Percentiles rank a stretch among this genome's conserved stretches.
phyloP scores from a whole-genome alignment of 1,284 basidiomycete genomes.

The Cutaneotrichosporon arboriforme region DNA sequence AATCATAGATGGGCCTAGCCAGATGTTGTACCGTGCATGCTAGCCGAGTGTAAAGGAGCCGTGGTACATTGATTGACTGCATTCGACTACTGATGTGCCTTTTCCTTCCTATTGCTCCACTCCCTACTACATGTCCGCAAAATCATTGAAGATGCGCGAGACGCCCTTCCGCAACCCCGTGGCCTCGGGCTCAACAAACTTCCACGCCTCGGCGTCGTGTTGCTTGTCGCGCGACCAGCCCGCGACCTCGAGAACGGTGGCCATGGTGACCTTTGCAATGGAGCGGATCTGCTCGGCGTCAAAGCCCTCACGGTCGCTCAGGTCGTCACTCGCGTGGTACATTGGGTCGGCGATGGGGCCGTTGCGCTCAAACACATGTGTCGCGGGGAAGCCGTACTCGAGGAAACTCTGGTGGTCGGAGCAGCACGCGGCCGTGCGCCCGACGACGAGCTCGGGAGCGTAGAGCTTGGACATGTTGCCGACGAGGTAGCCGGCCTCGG shows the following conservation, averaged over 20 bases:
- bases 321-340: slow-evolving; percentile 60
- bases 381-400: slow-evolving; percentile 71
- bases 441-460: slow-evolving; percentile 72
- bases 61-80: too few relatives aligned
- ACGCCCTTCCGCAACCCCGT: too few relatives aligned
- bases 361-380: slow-evolving; percentile 63
- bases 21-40: too few relatives aligned
- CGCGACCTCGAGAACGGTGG: slow-evolving; percentile 39
- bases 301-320: slow-evolving; percentile 68
- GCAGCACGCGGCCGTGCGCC: slow-evolving; percentile 71
- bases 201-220: not conserved
- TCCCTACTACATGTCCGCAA: too few relatives aligned
- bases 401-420: slow-evolving; percentile 79
- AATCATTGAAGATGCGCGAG: too few relatives aligned
- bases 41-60: too few relatives aligned
- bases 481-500: slow-evolving; percentile 67
- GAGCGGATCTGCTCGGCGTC: slow-evolving; percentile 71
- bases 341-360: slow-evolving; percentile 76
- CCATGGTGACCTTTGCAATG: slow-evolving; percentile 72
- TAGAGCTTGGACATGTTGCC: slow-evolving; percentile 63
- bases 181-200: too few relatives aligned
- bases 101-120: too few relatives aligned
- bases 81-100: too few relatives aligned
- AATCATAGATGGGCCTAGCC: too few relatives aligned
- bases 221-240: slow-evolving; percentile 15